Evolutionary conservation across 1,284 basidiomycete species (phyloP).

Genomic region (Ceraceosorus guamensis): DNA sequence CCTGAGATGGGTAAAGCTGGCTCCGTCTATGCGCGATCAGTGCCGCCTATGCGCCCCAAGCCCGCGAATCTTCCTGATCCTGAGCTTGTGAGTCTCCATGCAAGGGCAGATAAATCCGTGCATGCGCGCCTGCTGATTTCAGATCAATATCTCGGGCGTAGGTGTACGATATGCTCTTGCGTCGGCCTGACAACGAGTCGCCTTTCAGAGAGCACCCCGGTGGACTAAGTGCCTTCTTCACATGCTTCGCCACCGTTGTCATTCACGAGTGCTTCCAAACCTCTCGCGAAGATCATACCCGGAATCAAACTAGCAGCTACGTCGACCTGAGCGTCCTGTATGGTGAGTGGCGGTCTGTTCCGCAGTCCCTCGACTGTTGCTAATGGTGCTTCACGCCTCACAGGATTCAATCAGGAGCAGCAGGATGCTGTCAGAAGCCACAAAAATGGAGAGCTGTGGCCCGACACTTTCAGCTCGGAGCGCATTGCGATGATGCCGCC

Average conservation of each 20-base stretch:
- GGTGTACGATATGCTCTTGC: neutral
- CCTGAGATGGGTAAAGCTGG: constrained; percentile 69
- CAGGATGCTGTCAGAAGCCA: too few species aligned
- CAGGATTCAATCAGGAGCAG: constrained; percentile 53
- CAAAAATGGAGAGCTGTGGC: too few species aligned
- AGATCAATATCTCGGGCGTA: too few species aligned
- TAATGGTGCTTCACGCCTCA: constrained; percentile 50
- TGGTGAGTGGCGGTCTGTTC: constrained; percentile 50
- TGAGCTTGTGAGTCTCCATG: constrained; percentile 14
- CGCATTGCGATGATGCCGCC: constrained; percentile 70
- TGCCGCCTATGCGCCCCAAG: constrained; percentile 55
- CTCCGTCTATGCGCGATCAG: constrained; percentile 63
- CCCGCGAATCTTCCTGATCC: constrained; percentile 52
- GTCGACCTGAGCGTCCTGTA: constrained; percentile 71
- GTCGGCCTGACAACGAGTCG: constrained; percentile 4
- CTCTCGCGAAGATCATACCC: constrained; percentile 30
- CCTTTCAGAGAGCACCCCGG: constrained; percentile 20
- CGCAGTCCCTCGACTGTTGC: too few species aligned
- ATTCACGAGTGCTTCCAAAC: constrained; percentile 42
- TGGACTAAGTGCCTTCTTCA: constrained; percentile 33
- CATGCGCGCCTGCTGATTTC: too few species aligned
- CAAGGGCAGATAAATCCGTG: too few species aligned
- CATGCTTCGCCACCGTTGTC: constrained; percentile 37
- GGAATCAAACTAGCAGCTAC: constrained; percentile 67
- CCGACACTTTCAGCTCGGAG: constrained; percentile 45